These are phyloP conservation scores for Gentiana macrophylla DNA, from an alignment of 257 asterid species.

Conservation along the genomic window DNA sequence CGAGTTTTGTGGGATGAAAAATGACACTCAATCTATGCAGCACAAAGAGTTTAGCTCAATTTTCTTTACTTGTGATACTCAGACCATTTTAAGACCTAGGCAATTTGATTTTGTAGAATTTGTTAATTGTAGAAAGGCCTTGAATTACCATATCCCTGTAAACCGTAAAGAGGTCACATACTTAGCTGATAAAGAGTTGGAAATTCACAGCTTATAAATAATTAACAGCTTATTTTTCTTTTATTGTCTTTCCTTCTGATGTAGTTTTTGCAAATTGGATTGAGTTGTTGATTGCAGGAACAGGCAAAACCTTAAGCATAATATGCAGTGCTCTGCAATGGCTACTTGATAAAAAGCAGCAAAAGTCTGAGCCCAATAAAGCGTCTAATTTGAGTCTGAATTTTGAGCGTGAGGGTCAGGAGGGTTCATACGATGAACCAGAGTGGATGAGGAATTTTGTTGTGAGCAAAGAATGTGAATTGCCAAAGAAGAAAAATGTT, in stretches of 20 bases:
- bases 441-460: conserved; percentile 80
- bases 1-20: too few species aligned
- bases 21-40: too few species aligned
- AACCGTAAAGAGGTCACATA: too few species aligned
- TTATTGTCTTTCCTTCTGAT: not conserved
- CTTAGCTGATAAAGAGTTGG: too few species aligned
- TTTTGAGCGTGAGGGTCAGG: conserved; percentile 25
- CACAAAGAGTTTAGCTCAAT: too few species aligned
- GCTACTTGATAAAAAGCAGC: conserved; percentile 62
- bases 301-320: conserved; percentile 94
- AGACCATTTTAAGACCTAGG: too few species aligned
- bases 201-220: too few species aligned
- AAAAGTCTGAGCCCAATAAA: conserved; percentile 3
- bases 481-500: conserved; percentile 16
- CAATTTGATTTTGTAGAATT: too few species aligned
- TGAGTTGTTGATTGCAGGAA: conserved; percentile 38
- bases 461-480: conserved; percentile 33
- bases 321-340: conserved; percentile 97
- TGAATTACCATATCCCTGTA: too few species aligned
- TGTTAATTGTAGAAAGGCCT: too few species aligned
- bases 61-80: too few species aligned
- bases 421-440: conserved; percentile 54
- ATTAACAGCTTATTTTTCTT: too few species aligned
- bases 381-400: conserved; percentile 12
- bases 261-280: not conserved